These are phyloP conservation scores for Ogataea pilisensis DNA, from an alignment of 805 yeast genomes.

Conservation along the genomic window DNA sequence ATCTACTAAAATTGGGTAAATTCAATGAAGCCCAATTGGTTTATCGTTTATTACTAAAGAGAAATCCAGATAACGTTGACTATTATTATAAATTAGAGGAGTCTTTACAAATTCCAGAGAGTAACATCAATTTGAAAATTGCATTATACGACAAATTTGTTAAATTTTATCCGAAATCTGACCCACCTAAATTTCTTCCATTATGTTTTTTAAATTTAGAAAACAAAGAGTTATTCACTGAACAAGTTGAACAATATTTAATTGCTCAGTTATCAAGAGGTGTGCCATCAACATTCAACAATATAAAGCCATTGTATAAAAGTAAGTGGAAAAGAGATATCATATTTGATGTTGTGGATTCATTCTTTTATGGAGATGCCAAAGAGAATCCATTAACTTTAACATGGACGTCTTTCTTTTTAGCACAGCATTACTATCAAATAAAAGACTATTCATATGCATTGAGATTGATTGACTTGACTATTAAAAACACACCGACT, in stretches of 20 bases:
- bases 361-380: conserved; percentile 36
- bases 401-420: conserved; percentile 71
- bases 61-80: conserved; percentile 76
- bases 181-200: conserved; percentile 76
- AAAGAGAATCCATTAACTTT: conserved; percentile 38
- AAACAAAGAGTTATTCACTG: conserved; percentile 27
- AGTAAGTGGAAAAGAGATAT: conserved; percentile 35
- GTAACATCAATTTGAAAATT: conserved; percentile 46
- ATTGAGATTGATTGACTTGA: conserved; percentile 50
- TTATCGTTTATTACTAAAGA: conserved; percentile 66
- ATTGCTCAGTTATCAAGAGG: conserved; percentile 64
- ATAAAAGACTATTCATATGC: conserved; percentile 54
- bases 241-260: conserved; percentile 54
- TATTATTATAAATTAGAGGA: conserved; percentile 68
- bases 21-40: conserved; percentile 61
- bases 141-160: conserved; percentile 63
- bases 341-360: conserved; percentile 51
- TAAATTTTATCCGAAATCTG: conserved; percentile 75
- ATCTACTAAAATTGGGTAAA: conserved; percentile 53
- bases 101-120: conserved; percentile 49
- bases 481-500: conserved; percentile 74
- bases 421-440: conserved; percentile 72
- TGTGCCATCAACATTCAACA: conserved; percentile 86
- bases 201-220: conserved; percentile 63
- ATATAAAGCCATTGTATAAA: conserved; percentile 75